Percentiles rank a stretch among this genome's conserved stretches.
phyloP scores from a whole-genome alignment of 768 basidiomycete species.

The Rhodotorula kratochvilovae region DNA sequence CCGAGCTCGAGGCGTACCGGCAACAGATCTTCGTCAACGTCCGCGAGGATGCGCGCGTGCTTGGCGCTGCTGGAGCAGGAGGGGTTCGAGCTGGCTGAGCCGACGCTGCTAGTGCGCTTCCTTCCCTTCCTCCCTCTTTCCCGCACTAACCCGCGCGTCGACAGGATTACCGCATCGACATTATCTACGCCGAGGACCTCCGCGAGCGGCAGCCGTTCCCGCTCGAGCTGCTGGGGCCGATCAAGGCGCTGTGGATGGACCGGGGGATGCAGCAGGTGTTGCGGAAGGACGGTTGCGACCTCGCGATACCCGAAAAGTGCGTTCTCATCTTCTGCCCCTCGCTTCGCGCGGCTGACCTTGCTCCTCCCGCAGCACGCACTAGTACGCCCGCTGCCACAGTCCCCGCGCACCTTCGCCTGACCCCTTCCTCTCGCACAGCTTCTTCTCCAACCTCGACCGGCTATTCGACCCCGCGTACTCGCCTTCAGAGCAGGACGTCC shows the following conservation, averaged over 20 bases:
- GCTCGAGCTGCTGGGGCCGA: slow-evolving; percentile 59
- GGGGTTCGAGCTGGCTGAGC: slow-evolving; percentile 64
- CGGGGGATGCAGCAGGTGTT: slow-evolving; percentile 75
- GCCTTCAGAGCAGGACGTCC: slow-evolving; percentile 77
- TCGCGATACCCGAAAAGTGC: slow-evolving; percentile 89
- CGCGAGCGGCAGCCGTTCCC: slow-evolving; percentile 79
- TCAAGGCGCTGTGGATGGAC: slow-evolving; percentile 72
- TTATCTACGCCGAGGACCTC: slow-evolving; percentile 67
- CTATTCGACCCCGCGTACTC: slow-evolving; percentile 70
- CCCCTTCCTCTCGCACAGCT: slow-evolving; percentile 53
- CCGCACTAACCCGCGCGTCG: background rate
- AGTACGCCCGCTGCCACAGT: background rate
- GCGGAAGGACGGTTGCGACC: slow-evolving; percentile 68
- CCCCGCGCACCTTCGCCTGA: background rate
- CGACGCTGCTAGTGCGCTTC: slow-evolving; percentile 52
- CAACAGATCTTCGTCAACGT: slow-evolving; percentile 92
- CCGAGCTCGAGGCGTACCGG: slow-evolving; percentile 81
- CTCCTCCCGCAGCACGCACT: slow-evolving; percentile 8
- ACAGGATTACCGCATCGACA: slow-evolving; percentile 56
- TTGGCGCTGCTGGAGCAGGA: slow-evolving; percentile 87
- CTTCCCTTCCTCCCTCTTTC: background rate
- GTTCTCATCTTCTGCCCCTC: slow-evolving; percentile 64
- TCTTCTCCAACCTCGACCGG: slow-evolving; percentile 72
- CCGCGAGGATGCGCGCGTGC: slow-evolving; percentile 64
- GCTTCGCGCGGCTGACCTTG: background rate